These are phyloP conservation scores for Sinapis alba DNA, from an alignment of 441 rosid genomes.

Conservation along the genomic window DNA sequence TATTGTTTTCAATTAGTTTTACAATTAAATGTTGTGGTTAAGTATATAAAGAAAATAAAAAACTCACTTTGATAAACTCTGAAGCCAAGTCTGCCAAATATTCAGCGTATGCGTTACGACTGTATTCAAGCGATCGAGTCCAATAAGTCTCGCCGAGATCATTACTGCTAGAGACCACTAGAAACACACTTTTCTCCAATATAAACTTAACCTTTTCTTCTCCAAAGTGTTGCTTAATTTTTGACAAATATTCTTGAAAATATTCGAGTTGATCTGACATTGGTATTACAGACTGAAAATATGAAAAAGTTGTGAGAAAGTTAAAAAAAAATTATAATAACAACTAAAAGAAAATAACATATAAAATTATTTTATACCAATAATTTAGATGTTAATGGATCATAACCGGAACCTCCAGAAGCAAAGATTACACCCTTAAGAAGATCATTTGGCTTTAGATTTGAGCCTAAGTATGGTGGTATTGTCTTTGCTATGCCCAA, in stretches of 20 bases:
- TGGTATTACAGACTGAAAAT: conserved; percentile 58
- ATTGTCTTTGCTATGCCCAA: not conserved
- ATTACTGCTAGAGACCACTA: conserved; percentile 57
- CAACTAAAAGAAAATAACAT: not conserved
- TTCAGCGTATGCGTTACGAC: conserved; percentile 46
- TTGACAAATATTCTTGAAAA: conserved; percentile 55
- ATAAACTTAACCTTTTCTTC: conserved; percentile 49
- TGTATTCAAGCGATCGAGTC: conserved; percentile 2
- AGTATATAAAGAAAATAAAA: not conserved
- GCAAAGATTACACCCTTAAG: not conserved
- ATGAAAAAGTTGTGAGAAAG: not conserved
- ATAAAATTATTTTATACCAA: not conserved
- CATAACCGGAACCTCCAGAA: conserved; percentile 1
- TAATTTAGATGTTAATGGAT: not conserved
- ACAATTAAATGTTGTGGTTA: not conserved
- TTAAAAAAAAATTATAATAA: not conserved
- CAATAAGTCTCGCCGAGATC: conserved; percentile 61
- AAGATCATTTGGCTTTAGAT: not conserved
- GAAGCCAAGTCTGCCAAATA: conserved; percentile 43
- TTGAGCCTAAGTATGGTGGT: not conserved
- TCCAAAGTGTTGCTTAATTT: conserved; percentile 47
- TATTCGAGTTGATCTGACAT: conserved; percentile 54
- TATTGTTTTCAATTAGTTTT: not conserved
- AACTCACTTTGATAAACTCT: conserved; percentile 45
- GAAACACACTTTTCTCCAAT: conserved; percentile 44